phyloP scores from a whole-genome alignment of 2,329 filamentous ascomycete species.

The Fusarium poae region DNA sequence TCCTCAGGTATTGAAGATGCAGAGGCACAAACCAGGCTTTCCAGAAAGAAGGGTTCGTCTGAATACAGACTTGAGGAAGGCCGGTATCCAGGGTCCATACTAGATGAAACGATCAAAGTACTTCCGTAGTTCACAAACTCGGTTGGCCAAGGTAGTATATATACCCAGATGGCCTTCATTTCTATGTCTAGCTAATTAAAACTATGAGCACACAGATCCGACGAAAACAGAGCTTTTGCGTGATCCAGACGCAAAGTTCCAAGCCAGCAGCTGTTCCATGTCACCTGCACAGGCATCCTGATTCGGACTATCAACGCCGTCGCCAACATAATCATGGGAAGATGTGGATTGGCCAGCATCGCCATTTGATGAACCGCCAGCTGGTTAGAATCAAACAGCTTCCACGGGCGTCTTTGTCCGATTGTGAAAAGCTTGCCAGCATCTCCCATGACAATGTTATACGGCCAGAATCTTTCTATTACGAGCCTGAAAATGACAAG shows the following conservation, averaged over 20 bases:
- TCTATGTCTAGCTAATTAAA: not conserved
- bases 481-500: not conserved
- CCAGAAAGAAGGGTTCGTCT: constrained; percentile 5
- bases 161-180: not conserved
- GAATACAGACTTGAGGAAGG: constrained; percentile 6
- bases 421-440: not conserved
- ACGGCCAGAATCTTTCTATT: not conserved
- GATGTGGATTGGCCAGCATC: constrained; percentile 2
- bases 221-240: constrained; percentile 1
- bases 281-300: constrained; percentile 1
- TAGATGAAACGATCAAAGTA: not conserved
- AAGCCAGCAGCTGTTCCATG: not conserved
- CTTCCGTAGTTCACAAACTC: not conserved
- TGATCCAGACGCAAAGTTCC: not conserved
- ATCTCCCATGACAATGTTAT: constrained; percentile 6
- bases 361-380: not conserved
- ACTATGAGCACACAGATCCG: constrained; percentile 1
- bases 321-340: not conserved
- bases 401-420: not conserved
- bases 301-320: constrained; percentile 1
- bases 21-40: not conserved
- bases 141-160: not conserved
- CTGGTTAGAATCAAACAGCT: constrained; percentile 1
- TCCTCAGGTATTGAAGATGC: not conserved
- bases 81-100: not conserved